A percentile compares a stretch with the other conserved stretches of the same genome.
Conservation (phyloP, 108 stramenopile species). For the Cyclostephanos invisitatus region DNA sequence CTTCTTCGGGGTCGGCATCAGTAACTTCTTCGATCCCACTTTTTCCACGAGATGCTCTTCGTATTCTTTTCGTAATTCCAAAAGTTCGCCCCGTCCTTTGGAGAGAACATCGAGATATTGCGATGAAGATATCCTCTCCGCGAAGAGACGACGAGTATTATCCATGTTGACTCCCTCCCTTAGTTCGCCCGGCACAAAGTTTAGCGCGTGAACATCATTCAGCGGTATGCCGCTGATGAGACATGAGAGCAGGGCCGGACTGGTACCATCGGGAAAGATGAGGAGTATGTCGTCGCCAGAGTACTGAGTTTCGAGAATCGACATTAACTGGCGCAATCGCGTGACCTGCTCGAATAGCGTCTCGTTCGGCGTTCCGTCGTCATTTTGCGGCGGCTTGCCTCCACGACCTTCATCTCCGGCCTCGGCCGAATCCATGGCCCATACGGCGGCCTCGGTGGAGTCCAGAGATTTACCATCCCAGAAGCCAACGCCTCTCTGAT, state of each 20-base stretch:
- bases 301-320: conserved; percentile 57
- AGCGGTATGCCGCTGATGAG: conserved; percentile 60
- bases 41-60: conserved; percentile 4
- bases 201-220: conserved; percentile 44
- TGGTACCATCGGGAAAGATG: conserved; percentile 63
- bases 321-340: conserved; percentile 57
- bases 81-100: conserved; percentile 18
- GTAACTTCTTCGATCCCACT: conserved; percentile 5
- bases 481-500: conserved; percentile 48
- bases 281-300: conserved; percentile 60
- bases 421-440: conserved; percentile 35
- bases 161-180: conserved; percentile 44
- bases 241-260: conserved; percentile 51
- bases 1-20: conserved; percentile 2
- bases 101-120: conserved; percentile 34
- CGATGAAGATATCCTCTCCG: conserved; percentile 15
- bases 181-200: conserved; percentile 56
- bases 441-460: conserved; percentile 41
- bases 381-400: conserved; percentile 60
- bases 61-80: conserved; percentile 18
- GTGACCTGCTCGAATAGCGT: conserved; percentile 51
- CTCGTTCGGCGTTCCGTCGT: conserved; percentile 68
- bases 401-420: conserved; percentile 46
- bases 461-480: conserved; percentile 50
- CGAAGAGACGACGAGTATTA: conserved; percentile 21